phyloP scores from a whole-genome alignment of 257 asterid genomes.

The Parsonsia alboflavescens region DNA sequence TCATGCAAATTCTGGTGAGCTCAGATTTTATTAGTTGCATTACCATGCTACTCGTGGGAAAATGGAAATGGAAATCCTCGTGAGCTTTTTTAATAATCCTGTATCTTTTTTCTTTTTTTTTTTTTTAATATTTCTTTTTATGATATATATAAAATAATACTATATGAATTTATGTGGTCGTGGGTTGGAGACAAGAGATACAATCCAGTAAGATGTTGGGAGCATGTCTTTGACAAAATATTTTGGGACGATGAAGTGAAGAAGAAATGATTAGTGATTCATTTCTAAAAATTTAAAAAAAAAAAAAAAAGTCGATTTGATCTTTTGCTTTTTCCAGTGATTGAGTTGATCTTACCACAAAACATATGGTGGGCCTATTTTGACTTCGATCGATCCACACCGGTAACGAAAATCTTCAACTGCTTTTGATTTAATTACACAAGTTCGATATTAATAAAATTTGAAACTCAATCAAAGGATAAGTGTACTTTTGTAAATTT shows the following conservation, averaged over 20 bases:
- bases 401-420: no score
- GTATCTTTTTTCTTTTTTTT: background rate
- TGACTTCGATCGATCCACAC: background rate
- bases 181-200: background rate
- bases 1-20: no score
- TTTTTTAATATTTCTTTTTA: no score
- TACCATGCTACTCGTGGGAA: background rate
- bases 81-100: background rate
- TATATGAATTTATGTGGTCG: background rate
- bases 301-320: background rate
- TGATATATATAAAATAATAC: no score
- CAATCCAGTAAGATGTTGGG: background rate
- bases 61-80: background rate
- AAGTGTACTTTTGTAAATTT: no score
- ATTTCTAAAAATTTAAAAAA: no score
- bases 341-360: background rate
- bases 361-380: conserved; percentile 5
- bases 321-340: background rate
- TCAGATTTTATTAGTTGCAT: background rate
- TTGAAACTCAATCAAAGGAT: no score
- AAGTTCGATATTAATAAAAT: no score
- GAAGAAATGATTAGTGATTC: conserved; percentile 10
- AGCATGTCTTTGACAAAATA: background rate
- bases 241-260: background rate
- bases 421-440: no score